These are phyloP conservation scores for Fusarium oxysporum DNA, from an alignment of 2,329 filamentous ascomycete genomes.

Conservation along the genomic window DNA sequence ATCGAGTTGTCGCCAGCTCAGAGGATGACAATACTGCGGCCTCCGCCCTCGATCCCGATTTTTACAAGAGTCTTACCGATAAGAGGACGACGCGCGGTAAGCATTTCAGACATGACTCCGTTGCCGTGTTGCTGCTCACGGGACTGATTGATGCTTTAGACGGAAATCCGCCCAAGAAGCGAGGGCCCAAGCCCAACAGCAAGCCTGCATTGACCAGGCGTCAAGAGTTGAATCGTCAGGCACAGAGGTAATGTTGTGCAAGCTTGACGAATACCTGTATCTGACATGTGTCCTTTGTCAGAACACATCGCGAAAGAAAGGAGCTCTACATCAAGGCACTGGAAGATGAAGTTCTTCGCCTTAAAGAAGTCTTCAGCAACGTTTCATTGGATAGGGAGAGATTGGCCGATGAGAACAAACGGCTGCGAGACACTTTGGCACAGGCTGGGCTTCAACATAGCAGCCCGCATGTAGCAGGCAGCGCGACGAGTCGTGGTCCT, in stretches of 20 bases:
- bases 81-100: constrained; percentile 84
- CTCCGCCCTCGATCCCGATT: constrained; percentile 65
- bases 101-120: constrained; percentile 1
- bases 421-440: constrained; percentile 70
- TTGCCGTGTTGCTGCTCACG: neutral
- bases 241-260: constrained; percentile 78
- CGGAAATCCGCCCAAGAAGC: constrained; percentile 86
- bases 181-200: constrained; percentile 95
- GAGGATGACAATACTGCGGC: constrained; percentile 55
- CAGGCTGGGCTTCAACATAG: constrained; percentile 63
- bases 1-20: constrained; percentile 44
- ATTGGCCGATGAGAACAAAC: constrained; percentile 81
- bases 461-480: constrained; percentile 54
- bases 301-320: constrained; percentile 96
- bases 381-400: constrained; percentile 81
- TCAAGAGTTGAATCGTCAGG: constrained; percentile 94
- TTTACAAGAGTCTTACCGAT: constrained; percentile 75
- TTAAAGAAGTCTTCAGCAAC: constrained; percentile 86
- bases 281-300: constrained; percentile 52
- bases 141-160: constrained; percentile 63
- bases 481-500: constrained; percentile 66
- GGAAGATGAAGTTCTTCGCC: constrained; percentile 88
- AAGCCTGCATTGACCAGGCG: constrained; percentile 92
- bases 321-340: constrained; percentile 95
- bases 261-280: neutral